Conservation (phyloP, 306 rosid genomes). For the Vigna trinervia region DNA sequence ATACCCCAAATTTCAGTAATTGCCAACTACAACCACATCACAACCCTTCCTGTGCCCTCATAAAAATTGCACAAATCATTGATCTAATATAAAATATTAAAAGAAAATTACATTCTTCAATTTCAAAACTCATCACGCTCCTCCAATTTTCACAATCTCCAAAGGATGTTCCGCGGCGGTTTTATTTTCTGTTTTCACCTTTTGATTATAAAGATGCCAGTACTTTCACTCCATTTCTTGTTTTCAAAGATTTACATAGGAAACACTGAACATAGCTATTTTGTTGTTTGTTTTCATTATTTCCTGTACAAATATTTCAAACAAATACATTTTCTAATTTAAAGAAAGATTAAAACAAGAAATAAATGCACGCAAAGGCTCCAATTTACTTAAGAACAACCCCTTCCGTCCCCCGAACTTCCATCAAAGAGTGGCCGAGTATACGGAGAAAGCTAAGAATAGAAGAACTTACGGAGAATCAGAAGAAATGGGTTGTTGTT, state of each 20-base stretch:
- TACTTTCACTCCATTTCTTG: no score
- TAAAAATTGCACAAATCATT: not conserved
- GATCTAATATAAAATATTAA: not conserved
- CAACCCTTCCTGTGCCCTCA: not conserved
- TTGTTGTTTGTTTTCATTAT: no score
- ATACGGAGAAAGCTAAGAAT: not conserved
- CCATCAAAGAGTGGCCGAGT: not conserved
- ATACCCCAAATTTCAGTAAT: not conserved
- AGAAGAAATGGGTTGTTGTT: not conserved
- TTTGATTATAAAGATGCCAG: no score
- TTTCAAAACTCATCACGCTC: constrained; percentile 4
- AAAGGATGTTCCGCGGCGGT: not conserved
- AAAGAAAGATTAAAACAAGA: no score
- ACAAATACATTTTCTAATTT: no score
- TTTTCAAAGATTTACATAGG: no score
- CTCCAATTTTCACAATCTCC: constrained; percentile 12
- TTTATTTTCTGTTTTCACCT: no score
- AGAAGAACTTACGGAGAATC: constrained; percentile 41
- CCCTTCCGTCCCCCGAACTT: no score
- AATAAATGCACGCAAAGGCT: no score
- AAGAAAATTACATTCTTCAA: not conserved
- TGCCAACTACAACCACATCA: not conserved
- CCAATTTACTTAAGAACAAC: not conserved
- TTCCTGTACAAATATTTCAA: no score
- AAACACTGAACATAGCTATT: no score